Percentiles rank a stretch among this genome's conserved stretches.
These are phyloP conservation scores for Trypanosoma rangeli DNA, from an alignment of 208 protist genomes.

Conservation along the genomic window DNA sequence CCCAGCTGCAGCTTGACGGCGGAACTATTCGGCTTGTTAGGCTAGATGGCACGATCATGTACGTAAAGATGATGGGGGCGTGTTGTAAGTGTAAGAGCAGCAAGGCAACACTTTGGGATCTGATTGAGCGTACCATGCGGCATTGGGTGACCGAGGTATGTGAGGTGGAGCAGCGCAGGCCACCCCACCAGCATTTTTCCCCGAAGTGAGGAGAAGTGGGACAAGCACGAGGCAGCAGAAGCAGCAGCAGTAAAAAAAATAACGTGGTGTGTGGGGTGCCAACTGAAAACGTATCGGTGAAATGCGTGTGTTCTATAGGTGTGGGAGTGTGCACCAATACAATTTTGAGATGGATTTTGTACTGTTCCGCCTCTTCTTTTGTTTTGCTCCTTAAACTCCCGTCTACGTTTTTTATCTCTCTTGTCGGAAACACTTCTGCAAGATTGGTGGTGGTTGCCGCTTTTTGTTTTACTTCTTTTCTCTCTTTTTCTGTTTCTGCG, in stretches of 20 bases:
- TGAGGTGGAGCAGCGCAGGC: constrained; percentile 35
- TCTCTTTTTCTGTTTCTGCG: neutral
- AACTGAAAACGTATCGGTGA: neutral
- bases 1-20: constrained; percentile 90
- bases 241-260: neutral
- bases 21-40: constrained; percentile 88
- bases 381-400: neutral
- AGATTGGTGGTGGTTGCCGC: neutral
- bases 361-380: constrained; percentile 1
- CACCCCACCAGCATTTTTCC: neutral
- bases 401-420: constrained; percentile 12
- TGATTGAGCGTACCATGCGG: constrained; percentile 89
- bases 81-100: constrained; percentile 88
- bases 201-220: neutral
- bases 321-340: neutral
- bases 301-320: neutral
- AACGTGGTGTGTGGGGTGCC: neutral
- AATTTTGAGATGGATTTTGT: neutral
- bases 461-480: constrained; percentile 11
- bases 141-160: constrained; percentile 92
- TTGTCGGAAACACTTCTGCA: neutral
- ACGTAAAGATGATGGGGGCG: constrained; percentile 89
- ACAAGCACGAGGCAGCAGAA: neutral
- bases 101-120: constrained; percentile 79
- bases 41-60: constrained; percentile 67